phyloP scores from a whole-genome alignment of 345 rosid genomes.

The Orychophragmus violaceus region DNA sequence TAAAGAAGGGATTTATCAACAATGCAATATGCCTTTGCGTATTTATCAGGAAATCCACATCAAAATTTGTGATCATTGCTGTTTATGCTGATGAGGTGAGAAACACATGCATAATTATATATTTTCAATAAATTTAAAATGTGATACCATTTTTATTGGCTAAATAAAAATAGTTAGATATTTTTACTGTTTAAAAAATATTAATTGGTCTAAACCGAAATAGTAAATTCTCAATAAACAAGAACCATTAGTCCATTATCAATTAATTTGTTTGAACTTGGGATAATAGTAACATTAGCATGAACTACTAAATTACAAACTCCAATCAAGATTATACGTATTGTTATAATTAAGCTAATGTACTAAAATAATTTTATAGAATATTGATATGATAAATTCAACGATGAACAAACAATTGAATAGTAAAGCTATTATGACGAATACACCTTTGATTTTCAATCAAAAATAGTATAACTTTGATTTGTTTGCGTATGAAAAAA shows the following conservation, averaged over 20 bases:
- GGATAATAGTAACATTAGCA: neutral
- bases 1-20: too few species aligned
- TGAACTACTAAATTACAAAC: neutral
- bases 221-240: neutral
- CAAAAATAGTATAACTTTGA: too few species aligned
- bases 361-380: neutral
- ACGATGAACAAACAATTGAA: neutral
- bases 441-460: neutral
- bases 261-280: neutral
- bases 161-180: too few species aligned
- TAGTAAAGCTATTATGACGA: neutral
- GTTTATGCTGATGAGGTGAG: too few species aligned
- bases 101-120: too few species aligned
- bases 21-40: too few species aligned
- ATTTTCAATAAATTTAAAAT: too few species aligned
- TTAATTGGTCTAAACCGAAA: neutral
- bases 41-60: too few species aligned
- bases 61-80: too few species aligned
- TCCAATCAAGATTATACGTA: neutral
- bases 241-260: neutral
- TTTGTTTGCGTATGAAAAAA: neutral
- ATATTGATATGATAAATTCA: neutral
- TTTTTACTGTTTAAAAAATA: too few species aligned
- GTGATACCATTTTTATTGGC: too few species aligned
- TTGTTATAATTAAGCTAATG: neutral